Base-by-base conservation (phyloP, 495 filamentous ascomycete genomes). In the Rostrohypoxylon terebratum region DNA sequence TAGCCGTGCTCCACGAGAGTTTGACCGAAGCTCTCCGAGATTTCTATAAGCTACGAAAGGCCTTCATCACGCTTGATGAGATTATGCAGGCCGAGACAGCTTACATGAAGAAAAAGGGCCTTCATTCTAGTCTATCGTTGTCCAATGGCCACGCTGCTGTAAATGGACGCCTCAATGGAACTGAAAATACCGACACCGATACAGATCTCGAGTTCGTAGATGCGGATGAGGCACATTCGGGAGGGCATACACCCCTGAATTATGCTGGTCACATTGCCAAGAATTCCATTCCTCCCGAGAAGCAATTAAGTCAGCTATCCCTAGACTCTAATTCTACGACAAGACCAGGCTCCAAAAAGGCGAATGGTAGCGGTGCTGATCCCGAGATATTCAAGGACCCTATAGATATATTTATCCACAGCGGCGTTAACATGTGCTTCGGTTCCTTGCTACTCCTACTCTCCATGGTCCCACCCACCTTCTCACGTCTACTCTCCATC, bases 1-100 rank as follows among this genome's bases (percentile, higher is more conserved):
- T 97, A 4, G 93, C 87, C 0, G 92, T 98, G 8, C 83, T 98
- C 72, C 96, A 94, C 67, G 96, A 98, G 79, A 97, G 93, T 73
- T 81, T 98, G 71, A 96, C 95, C 0, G 96, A 98, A 72, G 93
- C 89, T 50, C 87, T 99, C 76, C 92, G 90, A 79, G 93, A 93
- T 1, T 97, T 98, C 71, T 97, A 97, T 77, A 96, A 94, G 78
- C 77, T 99, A 77, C 86, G 96, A 68, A 97, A 94, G 73, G 96
- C 96, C 5, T 98, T 91, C 75, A 82, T 92, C 23, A 92, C 95
- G 3, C 83, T 99, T 16, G 91, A 97, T 77, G 86, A 85, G 4
- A 91, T 99, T 63, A 80, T 87, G 73, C 69, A 82, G 44, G 73
- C 84, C 4, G 85, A 88, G 69, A 68, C 63, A 3, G 77, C 78